Base-by-base conservation (phyloP, 371 early-diverging fungal genomes). In the Mucor mucedo region DNA sequence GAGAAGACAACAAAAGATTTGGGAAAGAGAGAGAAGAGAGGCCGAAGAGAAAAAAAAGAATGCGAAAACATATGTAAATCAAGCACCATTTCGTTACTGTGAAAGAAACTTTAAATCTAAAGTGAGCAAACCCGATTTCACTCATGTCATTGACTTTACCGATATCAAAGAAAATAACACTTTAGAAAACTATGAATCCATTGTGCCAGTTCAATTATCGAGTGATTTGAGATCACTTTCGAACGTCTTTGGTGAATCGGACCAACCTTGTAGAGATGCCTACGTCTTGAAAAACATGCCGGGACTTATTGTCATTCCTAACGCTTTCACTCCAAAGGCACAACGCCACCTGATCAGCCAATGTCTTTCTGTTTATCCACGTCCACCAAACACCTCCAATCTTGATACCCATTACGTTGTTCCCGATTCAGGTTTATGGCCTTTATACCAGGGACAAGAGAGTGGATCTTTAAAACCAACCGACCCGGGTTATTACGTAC, bases 371-470 rank as follows among this genome's bases (percentile, higher is more conserved):
- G 82, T 86, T 7, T 91, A 88, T 68, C 76, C 93, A 4, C 63
- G 69, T 32, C 84, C 83, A 10, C 95, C 95, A 4, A 93, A 92
- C 67, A 86, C 88, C 14, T 84, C 88, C 41, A 95, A 91, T 73
- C 79, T 95, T 7, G 93, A 95, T 61, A 88, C 94, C n/a, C 94
- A 93, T 58, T 95, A 89, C 60, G 59, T 75, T 14, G 62, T 90
- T n/a, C 90, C 91, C n/a, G 61, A 71, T 1, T 68, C 68, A n/a
- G 89, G 93, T 3, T 52, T 93, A 44, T 94, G 90, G 90, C 63
- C 78, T 16, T 41, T 85, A 2, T 77, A 85, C 55, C 83, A 84
- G 52, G 57, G 60, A 16, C 72, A 74, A 29, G 64, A 65, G n/a
- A 62, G 61, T 4, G 66, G 71, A 1, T 39, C 53, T 13, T 38